A percentile compares a stretch with the other conserved stretches of the same genome.
phyloP scores from a whole-genome alignment of 352 stramenopile genomes.

The Phytophthora sojae region DNA sequence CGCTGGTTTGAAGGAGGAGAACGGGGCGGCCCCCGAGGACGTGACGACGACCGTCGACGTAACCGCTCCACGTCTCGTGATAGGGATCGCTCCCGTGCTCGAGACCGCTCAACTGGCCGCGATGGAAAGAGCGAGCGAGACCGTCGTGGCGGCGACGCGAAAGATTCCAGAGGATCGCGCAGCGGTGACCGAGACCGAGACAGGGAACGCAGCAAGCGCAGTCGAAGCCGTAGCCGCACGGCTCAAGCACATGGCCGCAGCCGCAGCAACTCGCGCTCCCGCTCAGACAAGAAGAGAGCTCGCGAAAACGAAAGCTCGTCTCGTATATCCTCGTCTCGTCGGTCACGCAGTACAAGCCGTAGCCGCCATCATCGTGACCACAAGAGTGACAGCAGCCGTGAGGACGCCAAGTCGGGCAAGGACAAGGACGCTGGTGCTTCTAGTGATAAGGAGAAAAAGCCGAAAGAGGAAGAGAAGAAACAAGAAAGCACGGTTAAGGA shows the following conservation, averaged over 20 bases:
- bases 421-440: slow-evolving; percentile 28
- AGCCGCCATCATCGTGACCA: slow-evolving; percentile 42
- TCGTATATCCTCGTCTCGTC: slow-evolving; percentile 36
- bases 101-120: slow-evolving; percentile 33
- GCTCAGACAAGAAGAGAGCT: slow-evolving; percentile 37
- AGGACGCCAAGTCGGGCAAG: slow-evolving; percentile 20
- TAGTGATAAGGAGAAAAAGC: slow-evolving; percentile 41
- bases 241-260: slow-evolving; percentile 45
- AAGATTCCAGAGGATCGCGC: slow-evolving; percentile 34
- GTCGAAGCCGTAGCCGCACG: slow-evolving; percentile 50
- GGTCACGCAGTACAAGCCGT: slow-evolving; percentile 61
- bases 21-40: slow-evolving; percentile 36
- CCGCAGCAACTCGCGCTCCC: slow-evolving; percentile 58
- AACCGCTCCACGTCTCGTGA: slow-evolving; percentile 49
- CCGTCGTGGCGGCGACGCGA: slow-evolving; percentile 41
- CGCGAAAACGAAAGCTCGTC: slow-evolving; percentile 47
- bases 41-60: slow-evolving; percentile 54
- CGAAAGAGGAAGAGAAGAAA: slow-evolving; percentile 45
- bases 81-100: slow-evolving; percentile 35
- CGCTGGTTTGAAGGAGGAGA: slow-evolving; percentile 54
- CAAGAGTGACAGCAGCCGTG: slow-evolving; percentile 34
- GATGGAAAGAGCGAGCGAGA: slow-evolving; percentile 48
- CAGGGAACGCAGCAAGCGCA: slow-evolving; percentile 34
- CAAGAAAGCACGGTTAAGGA: slow-evolving; percentile 65
- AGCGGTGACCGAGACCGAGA: slow-evolving; percentile 45